These are phyloP conservation scores for Didymella glomerata DNA, from an alignment of 2,329 filamentous ascomycete genomes.

Conservation along the genomic window DNA sequence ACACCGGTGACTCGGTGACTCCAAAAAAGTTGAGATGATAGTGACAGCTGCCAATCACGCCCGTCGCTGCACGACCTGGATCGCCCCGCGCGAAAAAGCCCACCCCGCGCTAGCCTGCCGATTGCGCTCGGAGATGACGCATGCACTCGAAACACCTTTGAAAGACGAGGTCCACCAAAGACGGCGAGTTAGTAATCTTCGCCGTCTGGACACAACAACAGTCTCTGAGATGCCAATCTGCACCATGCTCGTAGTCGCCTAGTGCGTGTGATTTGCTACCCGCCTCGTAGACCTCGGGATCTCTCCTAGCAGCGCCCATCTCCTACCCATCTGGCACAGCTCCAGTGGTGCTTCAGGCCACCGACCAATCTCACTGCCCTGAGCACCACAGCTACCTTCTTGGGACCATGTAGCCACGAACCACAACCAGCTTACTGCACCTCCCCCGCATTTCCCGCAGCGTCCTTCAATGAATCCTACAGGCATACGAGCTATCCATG, in stretches of 20 bases:
- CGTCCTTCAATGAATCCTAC: not conserved
- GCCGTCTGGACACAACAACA: not conserved
- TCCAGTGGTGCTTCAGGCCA: not conserved
- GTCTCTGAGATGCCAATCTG: not conserved
- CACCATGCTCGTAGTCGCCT: not conserved
- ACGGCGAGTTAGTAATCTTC: slow-evolving; percentile 3
- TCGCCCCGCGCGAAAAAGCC: slow-evolving; percentile 15
- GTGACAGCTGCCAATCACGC: slow-evolving; percentile 17
- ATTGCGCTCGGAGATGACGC: slow-evolving; percentile 19
- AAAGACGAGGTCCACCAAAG: not conserved
- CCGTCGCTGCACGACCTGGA: slow-evolving; percentile 15
- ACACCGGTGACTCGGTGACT: slow-evolving; percentile 21
- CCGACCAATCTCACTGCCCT: not conserved
- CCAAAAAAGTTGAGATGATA: slow-evolving; percentile 21
- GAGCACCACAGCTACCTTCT: not conserved
- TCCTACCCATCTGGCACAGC: not conserved
- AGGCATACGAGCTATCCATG: not conserved
- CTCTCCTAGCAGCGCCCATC: not conserved
- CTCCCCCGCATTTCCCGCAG: slow-evolving; percentile 3
- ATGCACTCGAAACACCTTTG: slow-evolving; percentile 10
- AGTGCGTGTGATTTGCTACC: not conserved
- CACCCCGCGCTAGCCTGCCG: slow-evolving; percentile 11
- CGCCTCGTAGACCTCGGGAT: not conserved
- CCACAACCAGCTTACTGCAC: not conserved
- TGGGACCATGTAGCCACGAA: not conserved